Evolutionary conservation across 805 yeast genomes (phyloP), one percentile per base, ranked within the genome.

Genomic region (Lachancea dasiensis): DNA sequence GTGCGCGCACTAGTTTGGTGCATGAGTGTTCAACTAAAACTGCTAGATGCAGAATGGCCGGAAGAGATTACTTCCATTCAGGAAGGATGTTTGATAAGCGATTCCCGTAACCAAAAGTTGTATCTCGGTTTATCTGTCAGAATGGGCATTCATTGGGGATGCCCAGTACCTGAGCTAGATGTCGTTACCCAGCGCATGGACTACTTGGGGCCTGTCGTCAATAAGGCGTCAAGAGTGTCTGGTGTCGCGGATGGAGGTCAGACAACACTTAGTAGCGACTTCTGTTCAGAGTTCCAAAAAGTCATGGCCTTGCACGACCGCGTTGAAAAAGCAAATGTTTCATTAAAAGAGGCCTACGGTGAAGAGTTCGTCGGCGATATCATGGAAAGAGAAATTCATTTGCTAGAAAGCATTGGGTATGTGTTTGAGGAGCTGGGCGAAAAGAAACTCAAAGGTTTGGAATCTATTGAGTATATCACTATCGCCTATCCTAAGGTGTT

Each of bases 161-260:
- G 82, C 1, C 97, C 99, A 0, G 97, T 90, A 28, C 86, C 95
- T 52, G 99, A 92, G 60, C 75, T 82, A 6, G 99, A 92, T 65
- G 81, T 90, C 43, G 89, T 89, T 38, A 92, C 98, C 0, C 77
- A 87, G 49, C 78, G 99, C 67, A 92, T 92, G 98, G 99, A 92
- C 64, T 92, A 92, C 61, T 83, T 92, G 51, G 99, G 99, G 0
- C 98, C 99, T 0, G 89, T 92, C 87, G 99, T 92, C 22, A 92
- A 92, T 54, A 72, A 95, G 36, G 86, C 99, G 1, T 81, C 97
- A 1, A 73, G 99, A 52, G 90, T 92, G 18, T 81, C 89, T 55
- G 84, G 95, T 6, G 83, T 86, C 35, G 99, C 98, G 0, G 95
- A 86, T 60, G 99, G 99, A 43, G 99, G 99, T n/a, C 96, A 90